These are phyloP conservation scores for Erysimum cheiranthoides DNA, from an alignment of 345 rosid genomes.

Conservation along the genomic window DNA sequence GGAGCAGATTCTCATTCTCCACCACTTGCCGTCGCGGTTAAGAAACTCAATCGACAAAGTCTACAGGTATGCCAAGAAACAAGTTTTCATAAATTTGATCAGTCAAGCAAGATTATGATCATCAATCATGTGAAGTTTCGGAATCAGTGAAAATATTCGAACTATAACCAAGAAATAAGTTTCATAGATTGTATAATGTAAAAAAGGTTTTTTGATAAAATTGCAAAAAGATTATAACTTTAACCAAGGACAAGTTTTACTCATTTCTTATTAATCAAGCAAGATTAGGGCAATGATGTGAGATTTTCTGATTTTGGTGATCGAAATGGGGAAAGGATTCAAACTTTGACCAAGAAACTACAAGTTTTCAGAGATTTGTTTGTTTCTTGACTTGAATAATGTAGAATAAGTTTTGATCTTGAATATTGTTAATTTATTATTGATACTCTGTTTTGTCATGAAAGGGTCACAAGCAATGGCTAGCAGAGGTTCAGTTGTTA, in stretches of 20 bases:
- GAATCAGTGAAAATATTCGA: not conserved
- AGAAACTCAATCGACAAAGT: slow-evolving; percentile 79
- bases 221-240: not conserved
- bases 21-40: slow-evolving; percentile 68
- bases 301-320: not conserved
- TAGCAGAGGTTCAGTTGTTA: slow-evolving; percentile 88
- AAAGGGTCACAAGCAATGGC: slow-evolving; percentile 93
- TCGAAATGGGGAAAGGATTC: not conserved
- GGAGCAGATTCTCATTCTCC: slow-evolving; percentile 46
- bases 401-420: not conserved
- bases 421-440: not conserved
- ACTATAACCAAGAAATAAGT: not conserved
- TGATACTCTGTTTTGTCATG: slow-evolving; percentile 23
- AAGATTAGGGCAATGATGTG: not conserved
- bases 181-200: not conserved
- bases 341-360: not conserved
- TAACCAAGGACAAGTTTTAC: not conserved
- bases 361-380: not conserved
- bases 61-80: slow-evolving; percentile 63
- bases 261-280: not conserved
- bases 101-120: not conserved
- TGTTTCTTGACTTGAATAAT: not conserved
- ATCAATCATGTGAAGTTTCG: not conserved
- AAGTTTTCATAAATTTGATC: not conserved
- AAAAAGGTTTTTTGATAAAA: not conserved